phyloP scores from a whole-genome alignment of 2,329 filamentous ascomycete genomes.

The Botrytis paeoniae region DNA sequence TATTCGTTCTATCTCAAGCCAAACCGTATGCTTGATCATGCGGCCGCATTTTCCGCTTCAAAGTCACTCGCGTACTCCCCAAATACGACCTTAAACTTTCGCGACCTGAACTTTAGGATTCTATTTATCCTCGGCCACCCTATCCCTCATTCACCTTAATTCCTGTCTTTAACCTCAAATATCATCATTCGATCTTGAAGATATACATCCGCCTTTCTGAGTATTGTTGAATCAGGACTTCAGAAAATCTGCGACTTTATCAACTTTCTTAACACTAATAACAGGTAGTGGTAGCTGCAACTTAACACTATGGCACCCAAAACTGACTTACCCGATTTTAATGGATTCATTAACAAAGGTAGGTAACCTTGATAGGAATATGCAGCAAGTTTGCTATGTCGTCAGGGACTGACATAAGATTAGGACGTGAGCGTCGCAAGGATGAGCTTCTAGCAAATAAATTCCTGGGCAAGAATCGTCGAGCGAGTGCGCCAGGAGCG shows the following conservation, averaged over 20 bases:
- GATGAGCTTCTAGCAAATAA: slow-evolving; percentile 68
- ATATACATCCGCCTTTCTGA: neutral
- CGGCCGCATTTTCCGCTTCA: neutral
- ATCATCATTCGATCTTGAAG: neutral
- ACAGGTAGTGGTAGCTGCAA: neutral
- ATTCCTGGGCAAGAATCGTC: slow-evolving; percentile 63
- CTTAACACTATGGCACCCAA: slow-evolving; percentile 34
- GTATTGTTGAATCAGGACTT: neutral
- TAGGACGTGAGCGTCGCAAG: slow-evolving; percentile 63
- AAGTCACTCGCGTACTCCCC: neutral
- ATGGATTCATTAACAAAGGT: slow-evolving; percentile 38
- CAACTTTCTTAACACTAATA: neutral
- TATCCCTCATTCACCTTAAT: neutral
- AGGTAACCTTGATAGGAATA: neutral
- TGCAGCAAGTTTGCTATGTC: neutral
- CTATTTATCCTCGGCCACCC: neutral
- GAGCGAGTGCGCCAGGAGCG: slow-evolving; percentile 54
- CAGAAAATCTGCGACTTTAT: neutral
- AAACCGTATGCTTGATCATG: neutral
- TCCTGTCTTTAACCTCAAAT: neutral
- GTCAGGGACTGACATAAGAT: slow-evolving; percentile 21
- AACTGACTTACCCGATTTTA: slow-evolving; percentile 35
- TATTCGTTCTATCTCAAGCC: neutral
- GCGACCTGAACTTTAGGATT: neutral
- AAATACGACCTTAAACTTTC: neutral